phyloP scores from a whole-genome alignment of 306 rosid genomes.

The Begonia peltatifolia region DNA sequence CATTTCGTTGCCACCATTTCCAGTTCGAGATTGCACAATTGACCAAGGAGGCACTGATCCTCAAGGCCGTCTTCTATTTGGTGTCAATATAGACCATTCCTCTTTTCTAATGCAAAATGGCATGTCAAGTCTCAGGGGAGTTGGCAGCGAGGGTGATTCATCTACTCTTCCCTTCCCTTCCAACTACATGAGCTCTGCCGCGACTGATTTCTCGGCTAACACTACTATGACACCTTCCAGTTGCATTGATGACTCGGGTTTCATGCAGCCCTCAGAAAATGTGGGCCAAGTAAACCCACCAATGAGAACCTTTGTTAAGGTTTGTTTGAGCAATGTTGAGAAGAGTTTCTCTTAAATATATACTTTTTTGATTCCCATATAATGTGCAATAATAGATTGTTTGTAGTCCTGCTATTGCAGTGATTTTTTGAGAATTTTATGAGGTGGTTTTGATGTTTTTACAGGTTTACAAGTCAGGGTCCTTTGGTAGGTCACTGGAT shows the following conservation, averaged over 20 bases:
- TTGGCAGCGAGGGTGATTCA: conserved; percentile 35
- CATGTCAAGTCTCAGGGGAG: conserved; percentile 57
- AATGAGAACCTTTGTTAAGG: conserved; percentile 82
- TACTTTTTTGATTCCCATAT: neutral
- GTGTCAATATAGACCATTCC: conserved; percentile 79
- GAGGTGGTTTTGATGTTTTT: neutral
- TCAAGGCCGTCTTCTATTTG: conserved; percentile 75
- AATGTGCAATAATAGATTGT: no score
- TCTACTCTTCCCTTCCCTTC: conserved; percentile 47
- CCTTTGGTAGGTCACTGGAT: conserved; percentile 49
- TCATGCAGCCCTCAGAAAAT: conserved; percentile 51
- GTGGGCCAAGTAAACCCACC: conserved; percentile 48
- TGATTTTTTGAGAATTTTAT: no score
- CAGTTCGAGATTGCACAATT: conserved; percentile 76
- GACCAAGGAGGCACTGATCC: conserved; percentile 80
- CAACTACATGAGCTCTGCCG: conserved; percentile 50
- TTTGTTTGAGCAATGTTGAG: conserved; percentile 12
- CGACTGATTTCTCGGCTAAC: conserved; percentile 41
- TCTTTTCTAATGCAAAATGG: conserved; percentile 77
- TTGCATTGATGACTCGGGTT: conserved; percentile 58
- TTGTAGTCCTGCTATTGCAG: no score
- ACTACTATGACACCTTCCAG: conserved; percentile 41
- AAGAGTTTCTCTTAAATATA: neutral
- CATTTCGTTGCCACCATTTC: conserved; percentile 83
- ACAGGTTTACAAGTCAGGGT: conserved; percentile 49